These are phyloP conservation scores for Anisogramma anomala DNA, from an alignment of 2,329 filamentous ascomycete species.

Conservation along the genomic window DNA sequence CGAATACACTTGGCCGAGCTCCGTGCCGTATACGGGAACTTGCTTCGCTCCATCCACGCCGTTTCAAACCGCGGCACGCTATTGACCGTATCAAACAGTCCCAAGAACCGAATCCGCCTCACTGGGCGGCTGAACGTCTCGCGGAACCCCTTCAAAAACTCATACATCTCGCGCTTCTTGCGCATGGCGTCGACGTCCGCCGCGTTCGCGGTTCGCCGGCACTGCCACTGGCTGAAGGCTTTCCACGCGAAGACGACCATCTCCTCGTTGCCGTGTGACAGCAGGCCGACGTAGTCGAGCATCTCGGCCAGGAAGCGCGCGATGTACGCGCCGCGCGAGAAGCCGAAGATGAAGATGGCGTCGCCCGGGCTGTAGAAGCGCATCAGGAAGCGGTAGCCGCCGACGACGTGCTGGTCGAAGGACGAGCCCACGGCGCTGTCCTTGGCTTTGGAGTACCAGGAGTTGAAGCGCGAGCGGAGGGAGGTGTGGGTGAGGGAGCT, in stretches of 20 bases:
- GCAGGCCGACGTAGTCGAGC: slow-evolving; percentile 69
- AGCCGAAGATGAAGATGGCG: slow-evolving; percentile 63
- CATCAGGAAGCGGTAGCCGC: slow-evolving; percentile 71
- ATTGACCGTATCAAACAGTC: slow-evolving; percentile 74
- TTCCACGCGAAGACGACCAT: slow-evolving; percentile 80
- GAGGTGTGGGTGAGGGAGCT: slow-evolving; percentile 47
- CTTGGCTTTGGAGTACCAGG: slow-evolving; percentile 61
- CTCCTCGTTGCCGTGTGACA: slow-evolving; percentile 75
- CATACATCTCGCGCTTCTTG: slow-evolving; percentile 53
- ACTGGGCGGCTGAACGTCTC: slow-evolving; percentile 72
- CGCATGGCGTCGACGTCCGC: slow-evolving; percentile 30
- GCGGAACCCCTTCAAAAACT: slow-evolving; percentile 67
- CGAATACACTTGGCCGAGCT: slow-evolving; percentile 50
- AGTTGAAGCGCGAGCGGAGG: slow-evolving; percentile 43
- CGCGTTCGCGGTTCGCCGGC: slow-evolving; percentile 34
- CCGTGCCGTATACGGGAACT: slow-evolving; percentile 57
- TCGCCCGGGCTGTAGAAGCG: slow-evolving; percentile 54
- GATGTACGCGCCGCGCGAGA: slow-evolving; percentile 61
- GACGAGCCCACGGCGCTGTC: slow-evolving; percentile 71
- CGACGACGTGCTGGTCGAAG: slow-evolving; percentile 74
- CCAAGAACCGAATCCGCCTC: slow-evolving; percentile 61
- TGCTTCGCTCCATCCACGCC: slow-evolving; percentile 66
- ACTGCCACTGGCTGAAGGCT: slow-evolving; percentile 64
- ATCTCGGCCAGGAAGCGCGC: slow-evolving; percentile 71
- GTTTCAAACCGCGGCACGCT: slow-evolving; percentile 67